phyloP scores from a whole-genome alignment of 139 green algal genomes.

The Chlorella sp. region DNA sequence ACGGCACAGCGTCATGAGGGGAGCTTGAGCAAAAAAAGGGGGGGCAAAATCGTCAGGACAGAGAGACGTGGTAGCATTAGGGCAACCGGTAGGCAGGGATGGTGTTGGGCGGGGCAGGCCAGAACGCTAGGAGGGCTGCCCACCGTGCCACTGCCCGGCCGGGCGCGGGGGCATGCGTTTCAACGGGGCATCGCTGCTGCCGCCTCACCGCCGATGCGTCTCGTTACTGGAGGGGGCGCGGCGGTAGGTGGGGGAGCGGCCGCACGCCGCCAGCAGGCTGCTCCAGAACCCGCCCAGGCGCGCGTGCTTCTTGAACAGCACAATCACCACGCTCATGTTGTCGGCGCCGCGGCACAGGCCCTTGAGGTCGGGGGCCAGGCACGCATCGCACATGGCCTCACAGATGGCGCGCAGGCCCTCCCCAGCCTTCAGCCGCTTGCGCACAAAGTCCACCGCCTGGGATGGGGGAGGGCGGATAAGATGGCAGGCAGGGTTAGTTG shows the following conservation, averaged over 20 bases:
- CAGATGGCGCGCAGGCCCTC: constrained; percentile 51
- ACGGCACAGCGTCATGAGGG: not conserved
- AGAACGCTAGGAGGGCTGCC: too few species aligned
- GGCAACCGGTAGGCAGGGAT: not conserved
- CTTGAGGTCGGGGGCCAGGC: constrained; percentile 45
- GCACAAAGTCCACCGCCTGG: constrained; percentile 78
- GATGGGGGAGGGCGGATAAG: not conserved
- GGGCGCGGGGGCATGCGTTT: not conserved
- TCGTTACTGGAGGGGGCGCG: not conserved
- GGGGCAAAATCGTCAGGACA: not conserved
- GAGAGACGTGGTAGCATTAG: not conserved
- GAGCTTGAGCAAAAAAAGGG: not conserved
- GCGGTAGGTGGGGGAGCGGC: not conserved
- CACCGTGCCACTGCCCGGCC: too few species aligned
- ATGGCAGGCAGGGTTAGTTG: too few species aligned
- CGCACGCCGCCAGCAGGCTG: constrained; percentile 12
- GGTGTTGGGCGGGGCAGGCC: too few species aligned
- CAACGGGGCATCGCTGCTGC: too few species aligned
- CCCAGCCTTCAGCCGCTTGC: constrained; percentile 55
- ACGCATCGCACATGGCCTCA: constrained; percentile 74
- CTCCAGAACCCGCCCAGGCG: constrained; percentile 19
- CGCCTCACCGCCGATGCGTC: not conserved
- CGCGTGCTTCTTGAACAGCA: constrained; percentile 40
- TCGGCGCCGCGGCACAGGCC: constrained; percentile 39
- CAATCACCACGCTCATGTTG: constrained; percentile 21